Base-by-base conservation (phyloP, 257 asterid genomes). In the Cruciata laevipes region DNA sequence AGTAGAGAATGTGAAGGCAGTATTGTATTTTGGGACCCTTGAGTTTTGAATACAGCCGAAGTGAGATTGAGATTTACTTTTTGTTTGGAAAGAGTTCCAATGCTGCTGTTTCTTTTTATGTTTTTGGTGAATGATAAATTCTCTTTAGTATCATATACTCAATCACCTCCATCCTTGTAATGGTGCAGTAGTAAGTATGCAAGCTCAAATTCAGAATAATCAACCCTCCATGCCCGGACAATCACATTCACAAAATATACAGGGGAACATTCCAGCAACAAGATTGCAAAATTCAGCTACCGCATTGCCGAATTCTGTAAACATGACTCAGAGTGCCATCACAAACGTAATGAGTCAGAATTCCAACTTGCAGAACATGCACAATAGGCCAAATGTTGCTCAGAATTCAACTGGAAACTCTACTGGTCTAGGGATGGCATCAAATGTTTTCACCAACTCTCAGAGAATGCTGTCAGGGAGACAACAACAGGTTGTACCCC, bases 161-260 rank as follows among this genome's bases (percentile, higher is more conserved):
- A 18, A 33, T 24, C 49, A 67, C 38, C 17, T 37, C 35, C 10
- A 16, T 51, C 17, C 40, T 66, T 30, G n/a, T 21, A 55, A 66
- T 21, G 24, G 49, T 57, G 77, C 77, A 90, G 99, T 76, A 77
- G 81, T 96, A 63, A 68, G 71, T 74, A 81, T 85, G 82, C 99
- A 83, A 70, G 71, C 97, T 68, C 97, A 90, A 80, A 74, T 94
- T 27, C 95, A 78, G 71, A 88, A 83, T 81, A 97, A 82, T 75
- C 89, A 77, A 70, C 82, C 82, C 61, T 74, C 91, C 67, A 77
- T 77, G 73, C 79, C 95, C 66, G 86, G 84, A 77, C 99, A 86
- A 77, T 75, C 91, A 69, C 97, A 88, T 79, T 81, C 95, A 58
- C 97, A 87, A 80, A 87, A 77, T 72, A 82, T 85, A 68, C 91